These are phyloP conservation scores for Hymenoscyphus fraxineus DNA, from an alignment of 2,329 filamentous ascomycete genomes.

Conservation along the genomic window DNA sequence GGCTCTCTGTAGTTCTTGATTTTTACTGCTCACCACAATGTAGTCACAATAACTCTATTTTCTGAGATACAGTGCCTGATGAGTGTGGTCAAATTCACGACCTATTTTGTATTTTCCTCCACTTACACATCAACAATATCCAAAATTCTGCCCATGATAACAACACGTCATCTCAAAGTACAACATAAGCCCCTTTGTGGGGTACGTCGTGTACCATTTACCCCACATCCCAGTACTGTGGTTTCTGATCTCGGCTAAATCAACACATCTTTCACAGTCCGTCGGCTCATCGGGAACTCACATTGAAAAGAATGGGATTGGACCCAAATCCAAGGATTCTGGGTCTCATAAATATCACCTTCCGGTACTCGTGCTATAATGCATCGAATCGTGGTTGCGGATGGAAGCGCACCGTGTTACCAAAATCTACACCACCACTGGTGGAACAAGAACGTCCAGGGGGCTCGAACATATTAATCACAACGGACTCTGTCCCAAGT, in stretches of 20 bases:
- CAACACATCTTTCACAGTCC: constrained; percentile 6
- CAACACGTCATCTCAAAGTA: background rate
- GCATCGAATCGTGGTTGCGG: constrained; percentile 5
- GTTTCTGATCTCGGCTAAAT: constrained; percentile 15
- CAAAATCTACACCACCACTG: background rate
- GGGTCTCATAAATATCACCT: background rate
- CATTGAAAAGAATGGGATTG: constrained; percentile 6
- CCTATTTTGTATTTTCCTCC: background rate
- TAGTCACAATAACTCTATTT: background rate
- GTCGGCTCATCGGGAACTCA: constrained; percentile 14
- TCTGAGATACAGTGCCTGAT: background rate
- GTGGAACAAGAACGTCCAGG: constrained; percentile 9
- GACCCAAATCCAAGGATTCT: constrained; percentile 5
- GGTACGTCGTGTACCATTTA: constrained; percentile 8
- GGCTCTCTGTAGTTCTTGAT: too few relatives aligned
- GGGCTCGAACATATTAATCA: constrained; percentile 15
- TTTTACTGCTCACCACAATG: background rate
- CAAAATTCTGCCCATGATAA: background rate
- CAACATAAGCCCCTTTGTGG: constrained; percentile 5
- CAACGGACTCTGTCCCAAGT: background rate
- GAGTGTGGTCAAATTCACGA: background rate
- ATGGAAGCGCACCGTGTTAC: constrained; percentile 12
- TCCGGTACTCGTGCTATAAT: constrained; percentile 6
- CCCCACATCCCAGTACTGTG: background rate
- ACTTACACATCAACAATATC: background rate